Evolutionary conservation across 2,329 filamentous ascomycete species (phyloP).

Genomic region (Metarhizium guizhouense): DNA sequence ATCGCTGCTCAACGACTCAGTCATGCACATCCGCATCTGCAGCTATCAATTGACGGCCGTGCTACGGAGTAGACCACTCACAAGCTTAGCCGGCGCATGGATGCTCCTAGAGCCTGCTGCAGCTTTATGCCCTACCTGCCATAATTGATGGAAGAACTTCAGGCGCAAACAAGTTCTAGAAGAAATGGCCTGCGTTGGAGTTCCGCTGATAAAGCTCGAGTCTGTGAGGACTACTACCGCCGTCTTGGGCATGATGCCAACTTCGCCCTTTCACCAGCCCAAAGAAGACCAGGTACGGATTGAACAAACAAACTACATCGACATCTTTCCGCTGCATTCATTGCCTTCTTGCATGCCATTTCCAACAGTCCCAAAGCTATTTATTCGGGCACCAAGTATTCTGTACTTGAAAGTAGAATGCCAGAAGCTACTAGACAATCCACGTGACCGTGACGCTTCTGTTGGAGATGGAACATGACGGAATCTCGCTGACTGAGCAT

Average conservation of each 20-base stretch:
- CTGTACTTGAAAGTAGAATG: not conserved
- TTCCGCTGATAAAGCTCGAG: too few species aligned
- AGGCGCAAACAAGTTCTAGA: too few species aligned
- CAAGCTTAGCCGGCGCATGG: too few species aligned
- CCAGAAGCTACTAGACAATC: not conserved
- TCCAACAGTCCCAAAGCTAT: not conserved
- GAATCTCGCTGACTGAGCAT: constrained; percentile 12
- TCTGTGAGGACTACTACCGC: not conserved
- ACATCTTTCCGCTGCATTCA: not conserved
- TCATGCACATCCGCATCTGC: constrained; percentile 3
- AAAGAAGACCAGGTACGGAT: too few species aligned
- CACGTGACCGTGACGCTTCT: constrained; percentile 6
- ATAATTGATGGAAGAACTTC: too few species aligned
- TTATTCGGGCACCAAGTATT: not conserved
- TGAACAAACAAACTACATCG: not conserved
- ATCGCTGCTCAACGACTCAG: not conserved
- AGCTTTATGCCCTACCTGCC: too few species aligned
- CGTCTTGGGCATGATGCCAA: not conserved
- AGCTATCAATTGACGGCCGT: not conserved
- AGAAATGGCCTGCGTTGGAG: too few species aligned
- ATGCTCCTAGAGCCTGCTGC: too few species aligned
- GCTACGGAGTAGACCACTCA: not conserved
- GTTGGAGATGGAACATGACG: constrained; percentile 8
- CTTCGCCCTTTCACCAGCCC: not conserved
- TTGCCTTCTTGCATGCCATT: not conserved